Evolutionary conservation across 2,329 filamentous ascomycete genomes (phyloP).

Genomic region (Trichoderma koningii): DNA sequence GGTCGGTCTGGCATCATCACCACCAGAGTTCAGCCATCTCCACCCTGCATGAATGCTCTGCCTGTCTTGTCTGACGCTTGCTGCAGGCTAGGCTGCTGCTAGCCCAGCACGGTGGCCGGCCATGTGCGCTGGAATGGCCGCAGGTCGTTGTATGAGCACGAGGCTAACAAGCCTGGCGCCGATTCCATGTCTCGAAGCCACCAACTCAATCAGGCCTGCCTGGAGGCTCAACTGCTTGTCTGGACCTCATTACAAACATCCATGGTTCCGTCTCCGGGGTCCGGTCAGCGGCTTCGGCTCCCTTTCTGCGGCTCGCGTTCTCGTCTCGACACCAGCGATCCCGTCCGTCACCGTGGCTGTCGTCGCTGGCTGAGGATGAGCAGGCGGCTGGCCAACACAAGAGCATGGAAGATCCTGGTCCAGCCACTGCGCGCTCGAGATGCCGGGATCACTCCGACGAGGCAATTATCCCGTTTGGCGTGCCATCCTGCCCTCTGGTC

Average conservation of each 20-base stretch:
- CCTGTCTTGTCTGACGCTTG: conserved; percentile 5
- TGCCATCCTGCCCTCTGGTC: conserved; percentile 9
- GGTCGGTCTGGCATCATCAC: not conserved
- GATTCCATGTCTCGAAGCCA: too few species aligned
- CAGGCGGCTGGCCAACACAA: not conserved
- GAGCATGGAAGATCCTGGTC: conserved; percentile 15
- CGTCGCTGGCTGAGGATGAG: too few species aligned
- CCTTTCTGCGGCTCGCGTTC: not conserved
- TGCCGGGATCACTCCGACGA: conserved; percentile 27
- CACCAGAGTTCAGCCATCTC: conserved; percentile 22
- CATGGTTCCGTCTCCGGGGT: too few species aligned
- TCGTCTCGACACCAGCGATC: not conserved
- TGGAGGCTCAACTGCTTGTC: conserved; percentile 7
- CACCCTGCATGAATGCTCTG: conserved; percentile 2
- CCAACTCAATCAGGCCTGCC: not conserved
- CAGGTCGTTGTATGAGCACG: not conserved
- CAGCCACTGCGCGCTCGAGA: conserved; percentile 1
- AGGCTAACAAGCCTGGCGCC: not conserved
- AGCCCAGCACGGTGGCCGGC: not conserved
- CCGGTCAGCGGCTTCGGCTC: not conserved
- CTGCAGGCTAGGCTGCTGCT: not conserved
- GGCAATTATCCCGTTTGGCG: conserved; percentile 26
- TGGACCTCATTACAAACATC: not conserved
- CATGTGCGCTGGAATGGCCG: not conserved
- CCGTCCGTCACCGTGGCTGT: not conserved